Conservation (phyloP, 2,329 filamentous ascomycete species). For the Botrytis fabae region DNA sequence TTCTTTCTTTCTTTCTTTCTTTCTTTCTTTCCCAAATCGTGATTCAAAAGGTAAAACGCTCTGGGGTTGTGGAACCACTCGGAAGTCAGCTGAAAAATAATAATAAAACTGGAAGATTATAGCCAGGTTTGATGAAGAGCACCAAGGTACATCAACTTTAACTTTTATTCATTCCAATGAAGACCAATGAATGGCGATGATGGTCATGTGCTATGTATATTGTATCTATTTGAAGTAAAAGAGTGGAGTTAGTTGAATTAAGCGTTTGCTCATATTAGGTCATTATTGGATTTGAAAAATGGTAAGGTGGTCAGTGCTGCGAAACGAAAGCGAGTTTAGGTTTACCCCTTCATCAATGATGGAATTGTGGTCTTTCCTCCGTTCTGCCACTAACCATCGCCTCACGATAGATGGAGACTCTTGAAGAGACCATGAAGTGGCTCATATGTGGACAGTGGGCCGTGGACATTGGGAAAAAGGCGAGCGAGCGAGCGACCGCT, state of each 20-base stretch:
- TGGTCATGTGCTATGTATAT: slow-evolving; percentile 10
- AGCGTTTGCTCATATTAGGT: background rate
- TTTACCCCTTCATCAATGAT: slow-evolving; percentile 16
- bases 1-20: too few relatives aligned
- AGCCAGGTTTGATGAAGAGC: background rate
- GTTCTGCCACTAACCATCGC: background rate
- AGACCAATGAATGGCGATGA: background rate
- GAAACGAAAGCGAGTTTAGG: slow-evolving; percentile 15
- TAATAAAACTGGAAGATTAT: background rate
- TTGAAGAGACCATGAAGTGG: background rate
- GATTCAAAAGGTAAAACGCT: slow-evolving; percentile 8
- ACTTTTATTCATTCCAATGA: slow-evolving; percentile 8
- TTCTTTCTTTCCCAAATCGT: background rate
- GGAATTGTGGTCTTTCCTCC: slow-evolving; percentile 7
- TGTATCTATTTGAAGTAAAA: background rate
- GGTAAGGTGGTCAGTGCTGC: slow-evolving; percentile 11
- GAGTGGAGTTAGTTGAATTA: slow-evolving; percentile 5
- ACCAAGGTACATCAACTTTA: slow-evolving; percentile 1
- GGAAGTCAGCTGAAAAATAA: slow-evolving; percentile 20
- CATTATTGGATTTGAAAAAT: background rate
- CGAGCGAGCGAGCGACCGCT: background rate
- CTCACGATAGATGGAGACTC: background rate
- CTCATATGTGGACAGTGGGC: background rate
- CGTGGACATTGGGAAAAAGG: background rate
- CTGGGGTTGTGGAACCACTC: slow-evolving; percentile 14